Percentiles rank a stretch among this genome's conserved stretches.
These are phyloP conservation scores for Xylariaceae sp. DNA, from an alignment of 2,329 filamentous ascomycete genomes.

Conservation along the genomic window DNA sequence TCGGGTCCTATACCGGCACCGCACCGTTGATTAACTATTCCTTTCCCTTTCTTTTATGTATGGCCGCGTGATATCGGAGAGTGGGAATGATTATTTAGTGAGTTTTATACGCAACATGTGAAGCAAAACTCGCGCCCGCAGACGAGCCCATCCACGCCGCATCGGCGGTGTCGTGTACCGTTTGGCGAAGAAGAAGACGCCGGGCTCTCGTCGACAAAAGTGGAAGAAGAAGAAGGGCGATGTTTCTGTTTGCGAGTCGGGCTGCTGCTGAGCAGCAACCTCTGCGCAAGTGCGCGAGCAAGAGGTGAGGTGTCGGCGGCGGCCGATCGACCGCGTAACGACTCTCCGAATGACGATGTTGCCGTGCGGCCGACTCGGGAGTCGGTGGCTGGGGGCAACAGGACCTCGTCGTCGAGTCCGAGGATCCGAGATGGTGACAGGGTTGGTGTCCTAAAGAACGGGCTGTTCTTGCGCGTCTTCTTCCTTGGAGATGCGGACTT, in stretches of 20 bases:
- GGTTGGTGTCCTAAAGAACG: slow-evolving; percentile 3
- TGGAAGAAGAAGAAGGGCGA: no score
- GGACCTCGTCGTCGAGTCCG: neutral
- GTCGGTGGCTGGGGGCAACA: slow-evolving; percentile 19
- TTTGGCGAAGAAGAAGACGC: neutral
- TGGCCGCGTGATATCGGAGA: no score
- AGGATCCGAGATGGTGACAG: slow-evolving; percentile 3
- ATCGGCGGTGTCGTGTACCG: slow-evolving; percentile 27
- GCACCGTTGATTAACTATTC: no score
- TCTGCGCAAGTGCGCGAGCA: slow-evolving; percentile 19
- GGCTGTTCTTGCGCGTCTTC: slow-evolving; percentile 7
- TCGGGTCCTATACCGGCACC: no score
- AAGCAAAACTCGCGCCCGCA: slow-evolving; percentile 58
- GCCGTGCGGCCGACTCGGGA: slow-evolving; percentile 14
- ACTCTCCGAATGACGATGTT: no score
- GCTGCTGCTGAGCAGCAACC: slow-evolving; percentile 15
- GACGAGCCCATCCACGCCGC: slow-evolving; percentile 50
- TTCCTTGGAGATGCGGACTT: slow-evolving; percentile 17
- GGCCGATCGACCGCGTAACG: slow-evolving; percentile 7
- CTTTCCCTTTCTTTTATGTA: no score
- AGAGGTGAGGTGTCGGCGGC: slow-evolving; percentile 27
- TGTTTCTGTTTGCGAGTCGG: slow-evolving; percentile 16
- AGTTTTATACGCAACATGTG: slow-evolving; percentile 39
- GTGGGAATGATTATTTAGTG: no score
- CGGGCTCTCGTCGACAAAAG: no score